Evolutionary conservation across 75 land plant genomes (phyloP).

Genomic region (Isoetes taiwanensis): DNA sequence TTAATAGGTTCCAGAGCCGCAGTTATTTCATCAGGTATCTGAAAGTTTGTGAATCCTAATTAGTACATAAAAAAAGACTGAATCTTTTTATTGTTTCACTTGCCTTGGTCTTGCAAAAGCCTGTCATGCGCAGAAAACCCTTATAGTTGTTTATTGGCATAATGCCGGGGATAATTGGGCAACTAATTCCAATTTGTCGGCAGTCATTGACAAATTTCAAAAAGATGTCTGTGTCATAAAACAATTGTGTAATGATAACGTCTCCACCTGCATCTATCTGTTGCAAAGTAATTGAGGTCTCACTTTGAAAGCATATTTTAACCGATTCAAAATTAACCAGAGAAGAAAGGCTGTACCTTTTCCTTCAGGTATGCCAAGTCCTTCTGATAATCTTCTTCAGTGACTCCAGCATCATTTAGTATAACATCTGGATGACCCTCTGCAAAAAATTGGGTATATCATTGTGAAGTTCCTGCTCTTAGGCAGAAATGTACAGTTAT

Average conservation of each 20-base stretch:
- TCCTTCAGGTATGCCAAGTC: constrained; percentile 76
- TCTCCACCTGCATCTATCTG: constrained; percentile 96
- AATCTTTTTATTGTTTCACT: neutral
- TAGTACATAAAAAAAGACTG: neutral
- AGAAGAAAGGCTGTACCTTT: constrained; percentile 34
- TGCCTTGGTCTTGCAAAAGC: constrained; percentile 96
- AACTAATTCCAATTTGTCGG: constrained; percentile 82
- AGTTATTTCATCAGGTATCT: constrained; percentile 77
- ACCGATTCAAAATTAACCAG: neutral
- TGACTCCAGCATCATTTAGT: constrained; percentile 36
- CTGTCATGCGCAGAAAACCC: constrained; percentile 88
- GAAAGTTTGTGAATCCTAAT: neutral
- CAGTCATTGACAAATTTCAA: constrained; percentile 92
- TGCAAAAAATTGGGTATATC: constrained; percentile 15
- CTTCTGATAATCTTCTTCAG: constrained; percentile 54
- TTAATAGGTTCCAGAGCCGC: constrained; percentile 92
- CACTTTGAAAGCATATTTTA: too few species aligned
- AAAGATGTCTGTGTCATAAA: constrained; percentile 85
- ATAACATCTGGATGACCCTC: constrained; percentile 96
- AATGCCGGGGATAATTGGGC: constrained; percentile 92
- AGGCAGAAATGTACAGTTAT: neutral
- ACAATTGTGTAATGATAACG: constrained; percentile 78
- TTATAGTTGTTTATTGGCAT: constrained; percentile 96
- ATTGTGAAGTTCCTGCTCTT: neutral
- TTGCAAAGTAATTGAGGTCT: too few species aligned